Evolutionary conservation across 176 grass and related monocot genomes (phyloP), one percentile per base, ranked within the genome.

Genomic region (Ananas comosus): DNA sequence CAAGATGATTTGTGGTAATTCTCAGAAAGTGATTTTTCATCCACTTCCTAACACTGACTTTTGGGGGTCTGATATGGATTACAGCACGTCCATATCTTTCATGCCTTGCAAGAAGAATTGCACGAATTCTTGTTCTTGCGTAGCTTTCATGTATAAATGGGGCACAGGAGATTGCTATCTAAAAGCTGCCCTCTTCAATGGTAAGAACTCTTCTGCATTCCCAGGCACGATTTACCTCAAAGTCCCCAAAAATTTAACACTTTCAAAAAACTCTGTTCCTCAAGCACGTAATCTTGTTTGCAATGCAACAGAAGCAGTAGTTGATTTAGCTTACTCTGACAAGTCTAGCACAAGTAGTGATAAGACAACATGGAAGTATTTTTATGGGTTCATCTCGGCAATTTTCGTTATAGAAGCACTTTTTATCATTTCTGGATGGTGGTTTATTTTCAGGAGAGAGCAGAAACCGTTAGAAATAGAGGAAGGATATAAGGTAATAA

Each of bases 401-500:
- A 10, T 96, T 28, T 86, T 80, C 54, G 73, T 50, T 13, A 19
- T 87, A 61, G 91, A 85, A 29, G 47, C 78, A 50, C 48, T 96
- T 11, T 77, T 96, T 68, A 74, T 76, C 24, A 21, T 74, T 51
- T 79, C 78, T 28, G 78, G 87, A 17, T 96, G 87, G 87, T 87
- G 76, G 76, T 90, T 79, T 63, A 83, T 96, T 70, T 90, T 77
- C 25, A 82, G 70, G 53, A 81, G 77, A 63, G 66, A 65, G 53
- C 73, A 85, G 11, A 80, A 73, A 57, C 66, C 84, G 1, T 65
- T 79, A 51, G 81, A 86, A 48, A 64, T 83, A 57, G 73, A 87
- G 75, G 81, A 69, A 70, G 87, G 87, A 13, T 96, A 90, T 69
- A 80, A 47, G 78, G 78, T 80, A 76, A 73, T 96, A 72, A 80